Percentiles rank a stretch among this genome's conserved stretches.
Evolutionary conservation across 2,329 filamentous ascomycete species (phyloP).

Genomic region (Xylariaceae sp.): DNA sequence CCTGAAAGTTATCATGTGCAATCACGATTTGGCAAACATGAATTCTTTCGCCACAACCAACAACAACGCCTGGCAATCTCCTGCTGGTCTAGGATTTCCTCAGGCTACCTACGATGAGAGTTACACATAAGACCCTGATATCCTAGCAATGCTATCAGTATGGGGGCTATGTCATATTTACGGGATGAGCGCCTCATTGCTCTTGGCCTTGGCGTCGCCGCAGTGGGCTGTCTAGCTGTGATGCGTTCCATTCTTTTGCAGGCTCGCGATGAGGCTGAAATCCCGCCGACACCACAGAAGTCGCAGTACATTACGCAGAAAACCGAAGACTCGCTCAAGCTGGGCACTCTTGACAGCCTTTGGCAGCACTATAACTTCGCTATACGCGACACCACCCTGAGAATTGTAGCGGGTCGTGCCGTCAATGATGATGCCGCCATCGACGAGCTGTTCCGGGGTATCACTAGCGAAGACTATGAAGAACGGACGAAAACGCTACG

Average conservation of each 20-base stretch:
- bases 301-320: slow-evolving; percentile 70
- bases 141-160: slow-evolving; percentile 26
- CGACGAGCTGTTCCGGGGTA: slow-evolving; percentile 50
- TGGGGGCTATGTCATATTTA: slow-evolving; percentile 37
- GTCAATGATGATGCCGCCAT: slow-evolving; percentile 54
- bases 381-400: slow-evolving; percentile 62
- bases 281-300: slow-evolving; percentile 60
- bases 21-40: not conserved
- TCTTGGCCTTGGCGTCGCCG: slow-evolving; percentile 50
- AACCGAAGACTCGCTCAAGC: slow-evolving; percentile 65
- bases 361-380: slow-evolving; percentile 66
- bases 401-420: slow-evolving; percentile 51
- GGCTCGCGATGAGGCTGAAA: slow-evolving; percentile 59
- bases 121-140: not conserved
- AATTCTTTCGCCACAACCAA: not conserved
- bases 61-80: not conserved
- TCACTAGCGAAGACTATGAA: slow-evolving; percentile 54
- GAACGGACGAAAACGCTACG: slow-evolving; percentile 53
- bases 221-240: slow-evolving; percentile 52
- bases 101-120: not conserved
- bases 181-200: slow-evolving; percentile 52
- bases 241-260: slow-evolving; percentile 55
- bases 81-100: not conserved
- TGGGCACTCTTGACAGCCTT: slow-evolving; percentile 62
- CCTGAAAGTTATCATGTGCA: not conserved